These are phyloP conservation scores for Kazachstania bromeliacearum DNA, from an alignment of 805 yeast genomes.

Conservation along the genomic window DNA sequence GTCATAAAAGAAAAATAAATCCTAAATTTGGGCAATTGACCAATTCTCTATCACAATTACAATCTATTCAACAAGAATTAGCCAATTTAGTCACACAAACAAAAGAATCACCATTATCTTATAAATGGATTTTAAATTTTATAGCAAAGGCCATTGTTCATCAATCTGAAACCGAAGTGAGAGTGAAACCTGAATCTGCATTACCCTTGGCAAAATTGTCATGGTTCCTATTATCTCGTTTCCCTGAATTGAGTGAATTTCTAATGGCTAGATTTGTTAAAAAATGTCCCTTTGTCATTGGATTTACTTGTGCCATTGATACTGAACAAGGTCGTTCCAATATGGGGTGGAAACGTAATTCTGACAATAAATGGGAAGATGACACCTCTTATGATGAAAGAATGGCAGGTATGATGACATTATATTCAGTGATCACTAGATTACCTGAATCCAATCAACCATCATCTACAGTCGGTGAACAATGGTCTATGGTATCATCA, in stretches of 20 bases:
- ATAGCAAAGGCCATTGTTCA: constrained; percentile 77
- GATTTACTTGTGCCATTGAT: constrained; percentile 64
- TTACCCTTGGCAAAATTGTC: constrained; percentile 69
- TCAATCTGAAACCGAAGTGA: constrained; percentile 89
- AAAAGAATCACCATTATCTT: constrained; percentile 37
- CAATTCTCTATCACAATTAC: constrained; percentile 52
- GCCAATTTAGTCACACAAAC: constrained; percentile 41
- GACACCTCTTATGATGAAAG: constrained; percentile 73
- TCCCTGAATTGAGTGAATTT: constrained; percentile 34
- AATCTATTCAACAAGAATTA: constrained; percentile 43
- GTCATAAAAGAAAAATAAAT: constrained; percentile 66
- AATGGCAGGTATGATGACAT: constrained; percentile 73
- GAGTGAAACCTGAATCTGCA: constrained; percentile 68
- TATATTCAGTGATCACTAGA: constrained; percentile 69
- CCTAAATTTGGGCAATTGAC: constrained; percentile 91
- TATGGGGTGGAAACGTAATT: constrained; percentile 78
- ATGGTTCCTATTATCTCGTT: constrained; percentile 40
- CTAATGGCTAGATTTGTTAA: constrained; percentile 74
- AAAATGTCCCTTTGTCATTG: constrained; percentile 83
- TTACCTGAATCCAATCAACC: constrained; percentile 12
- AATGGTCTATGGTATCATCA: constrained; percentile 30
- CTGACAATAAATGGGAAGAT: constrained; percentile 37
- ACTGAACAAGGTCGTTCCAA: constrained; percentile 71
- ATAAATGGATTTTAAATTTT: constrained; percentile 67
- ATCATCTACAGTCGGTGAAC: not conserved